Evolutionary conservation across 305 asterid genomes (phyloP).

Genomic region (Lippia alba): DNA sequence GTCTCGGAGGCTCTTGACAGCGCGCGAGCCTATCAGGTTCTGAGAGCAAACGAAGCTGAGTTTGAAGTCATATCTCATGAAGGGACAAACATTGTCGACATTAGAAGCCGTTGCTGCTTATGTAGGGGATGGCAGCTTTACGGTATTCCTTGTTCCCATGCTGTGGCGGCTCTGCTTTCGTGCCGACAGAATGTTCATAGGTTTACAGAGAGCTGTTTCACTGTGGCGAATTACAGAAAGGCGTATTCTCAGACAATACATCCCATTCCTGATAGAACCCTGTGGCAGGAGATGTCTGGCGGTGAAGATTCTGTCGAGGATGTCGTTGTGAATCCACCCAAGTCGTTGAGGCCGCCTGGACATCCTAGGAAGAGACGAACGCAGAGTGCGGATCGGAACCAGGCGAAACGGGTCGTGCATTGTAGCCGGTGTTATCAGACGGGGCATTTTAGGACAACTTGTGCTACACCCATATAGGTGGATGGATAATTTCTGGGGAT

Average conservation of each 20-base stretch:
- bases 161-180: slow-evolving; percentile 75
- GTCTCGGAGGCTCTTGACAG: slow-evolving; percentile 70
- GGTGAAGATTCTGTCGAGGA: slow-evolving; percentile 35
- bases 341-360: slow-evolving; percentile 52
- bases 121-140: slow-evolving; percentile 73
- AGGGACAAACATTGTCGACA: slow-evolving; percentile 58
- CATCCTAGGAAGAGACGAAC: slow-evolving; percentile 61
- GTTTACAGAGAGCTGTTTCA: slow-evolving; percentile 72
- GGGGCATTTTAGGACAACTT: slow-evolving; percentile 71
- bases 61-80: slow-evolving; percentile 73
- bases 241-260: slow-evolving; percentile 70
- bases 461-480: slow-evolving; percentile 64
- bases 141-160: slow-evolving; percentile 76
- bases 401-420: slow-evolving; percentile 71
- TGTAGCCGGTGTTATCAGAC: slow-evolving; percentile 94
- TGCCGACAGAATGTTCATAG: slow-evolving; percentile 74
- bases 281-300: slow-evolving; percentile 56
- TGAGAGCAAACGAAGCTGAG: slow-evolving; percentile 62
- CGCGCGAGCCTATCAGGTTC: slow-evolving; percentile 61
- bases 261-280: slow-evolving; percentile 66
- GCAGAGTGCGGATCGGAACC: slow-evolving; percentile 47
- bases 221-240: slow-evolving; percentile 62
- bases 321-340: slow-evolving; percentile 67
- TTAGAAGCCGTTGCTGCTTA: slow-evolving; percentile 54
- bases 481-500: neutral